Base-by-base conservation (phyloP, 495 filamentous ascomycete species). In the Neurospora sp. region DNA sequence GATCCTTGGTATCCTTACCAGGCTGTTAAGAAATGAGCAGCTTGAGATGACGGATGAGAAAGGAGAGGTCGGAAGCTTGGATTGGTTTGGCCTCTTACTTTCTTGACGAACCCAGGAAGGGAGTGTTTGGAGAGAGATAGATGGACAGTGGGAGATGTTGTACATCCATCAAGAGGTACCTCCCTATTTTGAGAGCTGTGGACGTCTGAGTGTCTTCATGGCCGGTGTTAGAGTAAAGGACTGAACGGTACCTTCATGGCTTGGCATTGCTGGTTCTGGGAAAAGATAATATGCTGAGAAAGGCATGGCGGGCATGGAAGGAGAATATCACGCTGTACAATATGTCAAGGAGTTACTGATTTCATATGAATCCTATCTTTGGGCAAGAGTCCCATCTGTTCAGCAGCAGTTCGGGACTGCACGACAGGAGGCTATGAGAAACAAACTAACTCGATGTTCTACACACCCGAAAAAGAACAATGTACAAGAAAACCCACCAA, bases 1-100 rank as follows among this genome's bases (percentile, higher is more conserved):
- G 85, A 87, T 71, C 85, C 94, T 34, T 79, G 81, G 75, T 97
- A 94, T 80, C 94, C 94, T 13, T 97, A 88, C 82, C 74, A 78
- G 71, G 19, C 42, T 13, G 72, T 69, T 36, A 76, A 77, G 69
- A 71, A 73, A 31, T 70, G 34, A 62, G 54, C 42, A n/a, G 39
- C 39, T 36, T 59, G 11, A 11, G 15, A 42, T 37, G 38, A 36
- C 5, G 36, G 40, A 34, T 34, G 24, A 13, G 48, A 3, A 31
- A 71, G 39, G 70, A 31, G 31, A 11, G 17, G n/a, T 24, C 38
- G 13, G 11, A 7, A 59, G 11, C 21, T 31, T 28, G 24, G 11
- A 15, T 59, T 1, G 13, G 24, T 15, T 31, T 28, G 48, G 48
- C 21, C 13, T 28, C 48, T 28, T 54, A 3, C 21, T 11, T 21